A percentile compares a stretch with the other conserved stretches of the same genome.
These are phyloP conservation scores for Basidiobolus meristosporus DNA, from an alignment of 371 early-diverging fungal species.

Conservation along the genomic window DNA sequence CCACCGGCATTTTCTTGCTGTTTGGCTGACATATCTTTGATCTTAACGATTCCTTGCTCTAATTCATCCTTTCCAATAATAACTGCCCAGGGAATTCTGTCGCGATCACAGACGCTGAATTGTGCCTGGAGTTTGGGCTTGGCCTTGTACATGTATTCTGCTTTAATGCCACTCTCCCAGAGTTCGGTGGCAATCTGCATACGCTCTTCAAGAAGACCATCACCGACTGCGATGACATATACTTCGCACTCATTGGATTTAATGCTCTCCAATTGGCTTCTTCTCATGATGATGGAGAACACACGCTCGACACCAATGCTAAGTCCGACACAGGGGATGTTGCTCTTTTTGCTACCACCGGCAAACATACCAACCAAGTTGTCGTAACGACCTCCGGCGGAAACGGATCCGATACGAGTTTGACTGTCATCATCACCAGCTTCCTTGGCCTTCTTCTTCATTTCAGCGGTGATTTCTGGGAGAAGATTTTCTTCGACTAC, in stretches of 20 bases:
- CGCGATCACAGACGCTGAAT: constrained; percentile 62
- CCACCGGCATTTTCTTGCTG: constrained; percentile 22
- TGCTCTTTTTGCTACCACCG: constrained; percentile 38
- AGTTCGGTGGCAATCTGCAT: constrained; percentile 70
- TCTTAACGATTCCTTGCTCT: constrained; percentile 48
- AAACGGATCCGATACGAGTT: constrained; percentile 84
- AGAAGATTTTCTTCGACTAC: constrained; percentile 30
- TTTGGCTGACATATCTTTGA: constrained; percentile 69
- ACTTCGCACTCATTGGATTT: constrained; percentile 76
- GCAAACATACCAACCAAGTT: constrained; percentile 92
- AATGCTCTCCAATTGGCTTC: constrained; percentile 28
- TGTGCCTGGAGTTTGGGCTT: constrained; percentile 74
- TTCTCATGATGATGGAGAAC: constrained; percentile 66
- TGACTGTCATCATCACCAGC: constrained; percentile 9
- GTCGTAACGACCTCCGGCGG: constrained; percentile 99
- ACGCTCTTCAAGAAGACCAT: constrained; percentile 82
- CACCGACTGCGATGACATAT: constrained; percentile 73
- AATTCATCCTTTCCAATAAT: constrained; percentile 80
- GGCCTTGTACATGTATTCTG: constrained; percentile 82
- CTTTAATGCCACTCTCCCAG: constrained; percentile 75
- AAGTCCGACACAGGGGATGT: constrained; percentile 95
- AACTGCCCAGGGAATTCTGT: constrained; percentile 74
- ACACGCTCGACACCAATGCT: constrained; percentile 96
- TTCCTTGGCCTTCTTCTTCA: constrained; percentile 10
- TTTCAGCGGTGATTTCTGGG: constrained; percentile 5